Evolutionary conservation across 2,329 filamentous ascomycete genomes (phyloP).

Genomic region (Fusarium keratoplasticum): DNA sequence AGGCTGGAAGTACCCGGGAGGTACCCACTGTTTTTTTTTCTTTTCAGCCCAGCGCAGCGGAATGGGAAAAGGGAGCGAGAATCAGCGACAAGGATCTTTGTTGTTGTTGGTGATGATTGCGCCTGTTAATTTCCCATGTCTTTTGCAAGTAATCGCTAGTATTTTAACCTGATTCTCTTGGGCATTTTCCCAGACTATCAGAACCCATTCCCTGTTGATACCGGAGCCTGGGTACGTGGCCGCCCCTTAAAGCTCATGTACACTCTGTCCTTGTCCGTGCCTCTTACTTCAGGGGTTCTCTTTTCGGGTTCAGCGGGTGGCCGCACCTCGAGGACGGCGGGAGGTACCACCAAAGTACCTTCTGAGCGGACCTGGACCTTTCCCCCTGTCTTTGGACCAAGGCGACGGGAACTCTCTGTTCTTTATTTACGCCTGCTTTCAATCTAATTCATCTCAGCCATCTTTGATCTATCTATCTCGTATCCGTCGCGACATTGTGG

Average conservation of each 20-base stretch:
- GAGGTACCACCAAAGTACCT: slow-evolving; percentile 29
- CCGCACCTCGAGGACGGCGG: slow-evolving; percentile 11
- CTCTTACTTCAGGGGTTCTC: slow-evolving; percentile 31
- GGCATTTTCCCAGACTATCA: neutral
- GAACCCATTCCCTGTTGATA: neutral
- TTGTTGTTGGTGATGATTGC: neutral
- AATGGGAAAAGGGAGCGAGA: slow-evolving; percentile 28
- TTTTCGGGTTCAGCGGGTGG: slow-evolving; percentile 30
- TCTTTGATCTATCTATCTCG: neutral
- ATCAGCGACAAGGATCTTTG: slow-evolving; percentile 25
- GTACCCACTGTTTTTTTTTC: slow-evolving; percentile 21
- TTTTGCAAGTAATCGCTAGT: neutral
- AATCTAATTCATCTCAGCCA: neutral
- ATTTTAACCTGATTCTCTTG: neutral
- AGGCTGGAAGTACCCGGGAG: slow-evolving; percentile 24
- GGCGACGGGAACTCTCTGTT: slow-evolving; percentile 25
- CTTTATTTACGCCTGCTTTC: neutral
- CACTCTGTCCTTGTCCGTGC: slow-evolving; percentile 21
- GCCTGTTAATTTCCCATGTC: slow-evolving; percentile 1
- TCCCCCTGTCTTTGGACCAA: slow-evolving; percentile 7
- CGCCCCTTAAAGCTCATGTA: slow-evolving; percentile 3
- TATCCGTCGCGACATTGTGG: neutral
- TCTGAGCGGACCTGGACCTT: slow-evolving; percentile 8
- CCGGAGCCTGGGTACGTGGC: neutral
- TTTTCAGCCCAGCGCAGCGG: slow-evolving; percentile 18